phyloP scores from a whole-genome alignment of 2,329 filamentous ascomycete genomes.

The Penicillium janthinellum region DNA sequence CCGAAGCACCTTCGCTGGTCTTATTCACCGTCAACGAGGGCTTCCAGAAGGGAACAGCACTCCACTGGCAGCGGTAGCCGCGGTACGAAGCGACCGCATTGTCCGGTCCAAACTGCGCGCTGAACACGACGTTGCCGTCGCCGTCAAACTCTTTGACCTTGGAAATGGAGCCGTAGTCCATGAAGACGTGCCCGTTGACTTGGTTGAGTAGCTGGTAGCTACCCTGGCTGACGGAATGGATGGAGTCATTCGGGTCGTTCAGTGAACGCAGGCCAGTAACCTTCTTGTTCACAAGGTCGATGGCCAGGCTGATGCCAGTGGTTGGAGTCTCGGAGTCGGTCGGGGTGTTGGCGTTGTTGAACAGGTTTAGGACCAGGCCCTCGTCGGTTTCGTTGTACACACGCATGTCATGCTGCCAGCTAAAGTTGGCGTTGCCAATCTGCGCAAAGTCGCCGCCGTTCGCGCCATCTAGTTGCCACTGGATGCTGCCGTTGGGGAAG shows the following conservation, averaged over 20 bases:
- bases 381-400: slow-evolving; percentile 35
- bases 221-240: slow-evolving; percentile 28
- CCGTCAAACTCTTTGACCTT: slow-evolving; percentile 36
- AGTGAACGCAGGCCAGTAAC: slow-evolving; percentile 16
- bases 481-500: slow-evolving; percentile 29
- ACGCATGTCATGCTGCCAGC: slow-evolving; percentile 37
- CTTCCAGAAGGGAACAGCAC: slow-evolving; percentile 22
- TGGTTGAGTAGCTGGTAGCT: slow-evolving; percentile 25
- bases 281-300: slow-evolving; percentile 22
- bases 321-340: slow-evolving; percentile 16
- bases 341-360: slow-evolving; percentile 32
- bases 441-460: slow-evolving; percentile 25
- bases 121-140: slow-evolving; percentile 31
- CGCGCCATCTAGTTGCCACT: slow-evolving; percentile 20
- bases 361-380: slow-evolving; percentile 32
- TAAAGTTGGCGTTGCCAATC: slow-evolving; percentile 21
- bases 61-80: slow-evolving; percentile 25
- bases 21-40: slow-evolving; percentile 17
- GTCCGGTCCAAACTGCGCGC: slow-evolving; percentile 32
- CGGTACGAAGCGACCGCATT: slow-evolving; percentile 35
- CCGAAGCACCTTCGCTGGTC: slow-evolving; percentile 4
- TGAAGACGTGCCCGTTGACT: slow-evolving; percentile 23
- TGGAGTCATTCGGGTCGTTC: slow-evolving; percentile 20
- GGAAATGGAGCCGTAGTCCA: slow-evolving; percentile 37
- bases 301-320: slow-evolving; percentile 25